These are phyloP conservation scores for Boletus semigastroideus DNA, from an alignment of 1,284 basidiomycete species.

Conservation along the genomic window DNA sequence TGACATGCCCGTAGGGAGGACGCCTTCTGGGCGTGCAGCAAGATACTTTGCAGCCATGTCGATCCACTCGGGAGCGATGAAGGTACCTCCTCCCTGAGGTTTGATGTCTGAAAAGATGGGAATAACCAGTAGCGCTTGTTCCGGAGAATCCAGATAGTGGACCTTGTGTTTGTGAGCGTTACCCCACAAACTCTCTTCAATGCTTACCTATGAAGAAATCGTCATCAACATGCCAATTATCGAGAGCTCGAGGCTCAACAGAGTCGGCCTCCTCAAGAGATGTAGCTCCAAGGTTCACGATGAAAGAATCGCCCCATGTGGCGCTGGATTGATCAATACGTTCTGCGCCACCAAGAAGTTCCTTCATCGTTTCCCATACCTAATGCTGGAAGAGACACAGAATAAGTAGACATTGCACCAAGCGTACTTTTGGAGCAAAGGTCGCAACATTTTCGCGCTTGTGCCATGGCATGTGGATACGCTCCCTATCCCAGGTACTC, in stretches of 20 bases:
- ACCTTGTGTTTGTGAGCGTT: neutral
- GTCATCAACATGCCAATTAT: slow-evolving; percentile 3
- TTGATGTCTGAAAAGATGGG: slow-evolving; percentile 8
- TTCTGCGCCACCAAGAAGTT: neutral
- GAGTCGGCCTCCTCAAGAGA: neutral
- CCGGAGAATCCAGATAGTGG: neutral
- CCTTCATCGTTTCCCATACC: neutral
- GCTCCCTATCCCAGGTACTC: slow-evolving; percentile 50
- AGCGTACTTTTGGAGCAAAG: slow-evolving; percentile 51
- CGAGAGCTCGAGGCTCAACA: neutral
- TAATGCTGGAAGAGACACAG: neutral
- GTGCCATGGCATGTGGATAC: slow-evolving; percentile 55
- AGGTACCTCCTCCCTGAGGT: slow-evolving; percentile 1
- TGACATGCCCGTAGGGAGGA: neutral
- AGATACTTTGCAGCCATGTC: slow-evolving; percentile 2
- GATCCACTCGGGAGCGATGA: slow-evolving; percentile 1
- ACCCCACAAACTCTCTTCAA: neutral
- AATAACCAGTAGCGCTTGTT: slow-evolving; percentile 2
- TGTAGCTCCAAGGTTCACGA: slow-evolving; percentile 3
- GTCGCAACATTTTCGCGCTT: slow-evolving; percentile 37
- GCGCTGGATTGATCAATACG: neutral
- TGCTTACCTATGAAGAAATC: neutral
- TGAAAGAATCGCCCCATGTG: neutral
- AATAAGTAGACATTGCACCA: neutral
- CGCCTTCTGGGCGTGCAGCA: neutral